Base-by-base conservation (phyloP, 1,284 basidiomycete genomes). In the Microbotryum violaceum region DNA sequence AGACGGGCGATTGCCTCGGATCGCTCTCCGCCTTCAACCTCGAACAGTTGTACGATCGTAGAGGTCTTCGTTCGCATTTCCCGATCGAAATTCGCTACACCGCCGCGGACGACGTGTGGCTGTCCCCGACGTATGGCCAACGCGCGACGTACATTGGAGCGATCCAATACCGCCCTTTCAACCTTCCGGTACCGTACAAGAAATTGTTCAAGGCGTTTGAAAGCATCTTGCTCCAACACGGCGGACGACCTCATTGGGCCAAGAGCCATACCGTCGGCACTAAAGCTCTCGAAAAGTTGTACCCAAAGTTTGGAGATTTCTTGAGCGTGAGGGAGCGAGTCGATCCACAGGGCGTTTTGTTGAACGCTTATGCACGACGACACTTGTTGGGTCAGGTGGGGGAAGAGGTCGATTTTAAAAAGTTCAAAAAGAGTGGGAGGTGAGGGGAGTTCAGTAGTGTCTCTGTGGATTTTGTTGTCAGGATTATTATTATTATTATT, bases 161-260 rank as follows among this genome's bases (percentile, higher is more conserved):
- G 56, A 84, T 97, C 23, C 89, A 93, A 72, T 98, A 86, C 79
- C 89, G 93, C 68, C 94, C 94, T 1, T 98, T 94, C 75, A 88
- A 88, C 31, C 80, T 86, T 58, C 84, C 87, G 44, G 86, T 93
- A n/a, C 86, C 89, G 31, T 97, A 97, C 78, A 83, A 85, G 63
- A 78, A 80, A 60, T 81, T 93, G 62, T 97, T 97, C 75, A 77
- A 79, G 54, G 82, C 80, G 33, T 98, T 93, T 74, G 90, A 94
- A 73, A 72, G 77, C 20, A 86, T 96, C 69, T 75, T 94, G 68
- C 75, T 80, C 42, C 79, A 80, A 46, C 83, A 92, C 76, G 81
- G 82, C 53, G 93, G 92, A 9, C 82, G 90, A 59, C 92, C 94
- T 4, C 94, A 98, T 79, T 98, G 94, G 94, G 96, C 93, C 0